Base-by-base conservation (phyloP, 2,329 filamentous ascomycete species). In the Phyllosticta citribraziliensis region DNA sequence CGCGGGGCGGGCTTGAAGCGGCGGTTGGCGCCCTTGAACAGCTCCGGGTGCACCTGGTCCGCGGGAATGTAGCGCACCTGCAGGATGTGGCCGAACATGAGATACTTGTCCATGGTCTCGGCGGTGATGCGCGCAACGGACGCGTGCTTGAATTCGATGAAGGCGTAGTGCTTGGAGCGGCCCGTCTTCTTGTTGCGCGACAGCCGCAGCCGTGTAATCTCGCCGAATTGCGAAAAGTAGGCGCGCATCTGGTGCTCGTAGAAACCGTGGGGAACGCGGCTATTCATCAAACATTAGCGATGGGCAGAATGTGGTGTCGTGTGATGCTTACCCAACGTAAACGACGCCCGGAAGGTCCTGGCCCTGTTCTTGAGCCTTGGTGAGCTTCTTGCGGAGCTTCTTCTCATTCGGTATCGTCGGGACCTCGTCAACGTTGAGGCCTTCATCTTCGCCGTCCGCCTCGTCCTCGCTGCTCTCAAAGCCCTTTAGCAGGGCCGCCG, bases 31-130 rank as follows among this genome's bases (percentile, higher is more conserved):
- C 91, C 91, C 77, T 94, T 91, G 84, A 91, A 97, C 58, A 97
- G 79, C 64, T 90, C 82, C 24, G 86, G 82, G 72, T 95, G 90
- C 52, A 96, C 79, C 70, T 92, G 86, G 63, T 89, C 89, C 62
- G 84, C 78, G 3, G 89, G 84, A 3, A 97, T 83, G 24, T 86
- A 79, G 72, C 90, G 89, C 75, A 92, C 93, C 75, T 95, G 93
- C 67, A 99, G 80, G 64, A 97, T 88, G 73, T 97, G 93, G 5
- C 91, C 90, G 73, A 96, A 97, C 70, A 99, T 82, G 50, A 97
- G 84, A 76, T 99, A 99, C 77, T 92, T 95, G 80, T 97, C 85
- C 94, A 99, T 99, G 22, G 94, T 96, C 77, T 91, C 89, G 56
- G 90, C 88, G 30, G 96, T 93, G 67, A 97, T 91, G 69, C 90